Conservation (phyloP, 2,329 filamentous ascomycete genomes). For the Fusarium neocosmosporiellum region DNA sequence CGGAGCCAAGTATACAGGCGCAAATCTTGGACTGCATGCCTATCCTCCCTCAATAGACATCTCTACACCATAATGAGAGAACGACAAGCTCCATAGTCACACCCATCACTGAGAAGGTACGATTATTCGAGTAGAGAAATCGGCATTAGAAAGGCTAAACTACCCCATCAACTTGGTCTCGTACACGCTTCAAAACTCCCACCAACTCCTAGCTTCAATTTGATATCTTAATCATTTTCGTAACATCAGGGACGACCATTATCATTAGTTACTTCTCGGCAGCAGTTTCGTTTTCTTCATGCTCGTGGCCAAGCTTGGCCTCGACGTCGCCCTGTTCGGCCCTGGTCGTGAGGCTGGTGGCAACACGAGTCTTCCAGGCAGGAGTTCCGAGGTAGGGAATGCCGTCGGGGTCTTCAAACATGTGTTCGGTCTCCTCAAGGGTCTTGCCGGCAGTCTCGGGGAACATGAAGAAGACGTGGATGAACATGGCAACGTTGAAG, state of each 20-base stretch:
- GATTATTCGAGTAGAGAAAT: background rate
- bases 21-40: too few relatives aligned
- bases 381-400: constrained; percentile 34
- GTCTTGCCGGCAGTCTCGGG: constrained; percentile 60
- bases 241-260: background rate
- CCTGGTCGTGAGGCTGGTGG: constrained; percentile 15
- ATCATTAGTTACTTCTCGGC: constrained; percentile 13
- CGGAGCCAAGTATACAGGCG: too few relatives aligned
- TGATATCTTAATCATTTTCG: background rate
- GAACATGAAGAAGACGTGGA: constrained; percentile 56
- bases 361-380: constrained; percentile 35
- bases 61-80: too few relatives aligned
- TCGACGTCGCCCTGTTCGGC: constrained; percentile 37
- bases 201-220: background rate
- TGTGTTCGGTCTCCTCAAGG: constrained; percentile 70
- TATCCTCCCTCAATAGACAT: too few relatives aligned
- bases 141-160: background rate
- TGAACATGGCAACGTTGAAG: constrained; percentile 35
- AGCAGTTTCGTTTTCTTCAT: background rate
- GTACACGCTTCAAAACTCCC: background rate
- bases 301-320: constrained; percentile 22
- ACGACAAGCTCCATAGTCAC: too few relatives aligned
- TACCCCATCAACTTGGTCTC: background rate
- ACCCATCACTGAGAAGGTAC: too few relatives aligned
- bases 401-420: constrained; percentile 44